Evolutionary conservation across 2,329 filamentous ascomycete species (phyloP).

Genomic region (Leptodontidium sp.): DNA sequence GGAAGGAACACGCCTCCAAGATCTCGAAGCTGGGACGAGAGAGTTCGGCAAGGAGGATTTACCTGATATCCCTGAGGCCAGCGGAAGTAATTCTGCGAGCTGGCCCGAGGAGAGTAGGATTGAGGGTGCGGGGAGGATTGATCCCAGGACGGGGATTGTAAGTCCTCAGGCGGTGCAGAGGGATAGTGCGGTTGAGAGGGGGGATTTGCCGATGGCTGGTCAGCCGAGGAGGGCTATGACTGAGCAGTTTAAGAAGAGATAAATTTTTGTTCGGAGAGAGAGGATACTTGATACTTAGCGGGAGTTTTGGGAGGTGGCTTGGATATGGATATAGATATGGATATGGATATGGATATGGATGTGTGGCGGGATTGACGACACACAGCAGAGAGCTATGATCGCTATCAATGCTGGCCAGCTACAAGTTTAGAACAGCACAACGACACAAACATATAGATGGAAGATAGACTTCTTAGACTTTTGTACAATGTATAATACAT

Average conservation of each 20-base stretch:
- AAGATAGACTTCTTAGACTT: no score
- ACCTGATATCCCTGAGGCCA: slow-evolving; percentile 54
- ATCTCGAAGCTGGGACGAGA: slow-evolving; percentile 43
- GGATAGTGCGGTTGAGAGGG: slow-evolving; percentile 39
- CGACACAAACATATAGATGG: no score
- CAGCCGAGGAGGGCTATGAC: slow-evolving; percentile 31
- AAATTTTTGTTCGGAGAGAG: neutral
- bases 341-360: neutral
- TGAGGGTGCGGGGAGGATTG: slow-evolving; percentile 35
- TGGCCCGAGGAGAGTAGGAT: slow-evolving; percentile 23
- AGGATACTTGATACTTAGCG: slow-evolving; percentile 15
- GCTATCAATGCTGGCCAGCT: no score
- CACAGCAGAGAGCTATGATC: no score
- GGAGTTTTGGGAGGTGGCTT: slow-evolving; percentile 6
- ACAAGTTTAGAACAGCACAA: no score
- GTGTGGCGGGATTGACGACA: no score
- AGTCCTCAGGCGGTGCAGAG: slow-evolving; percentile 44
- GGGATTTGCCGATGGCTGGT: slow-evolving; percentile 36
- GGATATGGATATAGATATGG: neutral
- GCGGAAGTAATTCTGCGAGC: slow-evolving; percentile 29
- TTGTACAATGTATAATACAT: no score
- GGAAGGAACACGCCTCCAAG: slow-evolving; percentile 40
- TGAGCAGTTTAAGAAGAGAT: slow-evolving; percentile 24
- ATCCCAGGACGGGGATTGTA: slow-evolving; percentile 46
- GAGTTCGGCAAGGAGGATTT: slow-evolving; percentile 46